Evolutionary conservation across 768 basidiomycete genomes (phyloP), one percentile per base, ranked within the genome.

Genomic region (Postia placenta): DNA sequence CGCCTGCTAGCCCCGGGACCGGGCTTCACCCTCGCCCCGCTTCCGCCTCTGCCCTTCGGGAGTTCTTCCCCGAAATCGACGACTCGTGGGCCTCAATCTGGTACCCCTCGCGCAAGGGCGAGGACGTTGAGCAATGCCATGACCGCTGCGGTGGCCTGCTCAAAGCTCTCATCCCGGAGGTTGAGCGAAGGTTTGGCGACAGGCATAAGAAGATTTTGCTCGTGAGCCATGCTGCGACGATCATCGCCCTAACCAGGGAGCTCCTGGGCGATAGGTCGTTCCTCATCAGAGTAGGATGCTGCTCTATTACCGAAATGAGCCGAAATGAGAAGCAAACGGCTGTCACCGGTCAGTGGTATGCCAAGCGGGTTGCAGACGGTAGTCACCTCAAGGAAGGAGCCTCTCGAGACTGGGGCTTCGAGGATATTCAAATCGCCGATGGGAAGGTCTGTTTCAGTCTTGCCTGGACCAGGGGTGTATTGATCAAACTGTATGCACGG

Each of bases 391-490:
- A 72, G 23, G 79, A 77, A 2, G 84, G 82, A 1, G 56, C 75
- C 1, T 69, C 75, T 45, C 72, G 87, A 54, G 84, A 86, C 42
- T 92, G 90, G 90, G 90, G 90, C 12, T 81, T 92, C 52, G 83
- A 87, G 56, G 81, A 91, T 62, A 74, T 87, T 7, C 65, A 74
- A 58, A 73, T 83, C 22, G 70, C 71, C 4, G 66, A 77, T 51
- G 85, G 86, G 38, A 71, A 81, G 72, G 87, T 85, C 37, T 26
- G 73, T 63, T 17, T 38, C 12, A 42, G 15, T 33, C 23, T 25
- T 27, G 40, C 37, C 50, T 23, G 41, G n/a, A 27, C 12, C 7
- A 9, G 19, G 19, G 11, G 17, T n/a, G 12, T 19, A 17, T 19
- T 39, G 15, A 39, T 17, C 9, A 39, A 14, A 9, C 19, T 39